Conservation (phyloP, 1,284 basidiomycete genomes). For the Apiotrichum gamsii region DNA sequence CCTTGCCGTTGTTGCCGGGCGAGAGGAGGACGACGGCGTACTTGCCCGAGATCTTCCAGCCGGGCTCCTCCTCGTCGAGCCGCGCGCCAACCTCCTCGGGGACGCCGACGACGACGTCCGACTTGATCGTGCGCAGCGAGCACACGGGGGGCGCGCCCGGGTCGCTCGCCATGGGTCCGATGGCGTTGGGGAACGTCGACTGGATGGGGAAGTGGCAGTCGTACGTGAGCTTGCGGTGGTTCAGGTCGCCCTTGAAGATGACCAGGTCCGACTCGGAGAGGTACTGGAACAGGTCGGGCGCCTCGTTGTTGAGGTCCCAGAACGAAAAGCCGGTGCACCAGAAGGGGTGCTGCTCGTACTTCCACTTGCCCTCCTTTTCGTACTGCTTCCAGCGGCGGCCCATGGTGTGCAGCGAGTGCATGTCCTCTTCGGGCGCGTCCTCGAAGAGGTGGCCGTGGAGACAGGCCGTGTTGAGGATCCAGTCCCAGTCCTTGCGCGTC, state of each 20-base stretch:
- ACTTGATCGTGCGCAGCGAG: constrained; percentile 81
- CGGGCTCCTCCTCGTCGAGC: constrained; percentile 78
- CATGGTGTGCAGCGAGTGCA: constrained; percentile 72
- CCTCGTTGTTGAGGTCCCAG: constrained; percentile 65
- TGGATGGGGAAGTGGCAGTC: constrained; percentile 87
- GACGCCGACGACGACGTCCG: constrained; percentile 67
- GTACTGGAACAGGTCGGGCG: constrained; percentile 90
- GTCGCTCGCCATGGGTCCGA: constrained; percentile 85
- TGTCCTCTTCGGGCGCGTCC: constrained; percentile 63
- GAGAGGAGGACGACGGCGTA: constrained; percentile 49
- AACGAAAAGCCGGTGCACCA: constrained; percentile 94
- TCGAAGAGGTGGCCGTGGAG: constrained; percentile 83
- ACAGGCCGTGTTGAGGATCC: constrained; percentile 74
- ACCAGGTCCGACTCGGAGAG: constrained; percentile 86
- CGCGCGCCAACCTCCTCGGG: constrained; percentile 61
- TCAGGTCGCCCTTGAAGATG: constrained; percentile 93
- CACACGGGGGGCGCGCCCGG: constrained; percentile 82
- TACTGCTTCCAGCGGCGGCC: constrained; percentile 95
- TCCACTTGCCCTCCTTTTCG: constrained; percentile 86
- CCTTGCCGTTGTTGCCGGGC: constrained; percentile 1
- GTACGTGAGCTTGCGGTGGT: constrained; percentile 82
- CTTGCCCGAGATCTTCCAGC: constrained; percentile 97
- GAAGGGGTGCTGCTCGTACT: constrained; percentile 87
- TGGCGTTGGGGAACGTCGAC: constrained; percentile 84
- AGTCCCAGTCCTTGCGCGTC: constrained; percentile 92